Evolutionary conservation across 768 basidiomycete species (phyloP).

Genomic region (Pleurotus tuoliensis): DNA sequence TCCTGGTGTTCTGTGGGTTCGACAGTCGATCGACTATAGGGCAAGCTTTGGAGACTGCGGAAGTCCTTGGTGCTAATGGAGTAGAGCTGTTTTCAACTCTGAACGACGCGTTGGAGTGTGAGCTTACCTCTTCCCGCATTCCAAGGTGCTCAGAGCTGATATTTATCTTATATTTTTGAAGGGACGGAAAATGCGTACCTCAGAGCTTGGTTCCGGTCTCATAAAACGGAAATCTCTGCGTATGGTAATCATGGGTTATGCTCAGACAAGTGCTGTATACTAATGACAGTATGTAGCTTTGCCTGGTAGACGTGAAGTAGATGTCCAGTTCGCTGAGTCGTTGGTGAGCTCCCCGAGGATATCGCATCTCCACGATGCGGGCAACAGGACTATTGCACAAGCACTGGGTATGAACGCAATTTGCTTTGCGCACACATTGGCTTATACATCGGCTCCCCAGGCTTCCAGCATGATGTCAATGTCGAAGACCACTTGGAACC

Average conservation of each 20-base stretch:
- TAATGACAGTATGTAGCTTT: constrained; percentile 33
- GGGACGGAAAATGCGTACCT: constrained; percentile 96
- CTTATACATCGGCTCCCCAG: constrained; percentile 13
- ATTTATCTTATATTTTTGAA: constrained; percentile 12
- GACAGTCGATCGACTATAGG: constrained; percentile 59
- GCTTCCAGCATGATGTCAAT: constrained; percentile 28
- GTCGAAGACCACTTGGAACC: constrained; percentile 48
- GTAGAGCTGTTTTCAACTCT: constrained; percentile 82
- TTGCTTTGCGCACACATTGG: background rate
- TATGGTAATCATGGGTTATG: constrained; percentile 26
- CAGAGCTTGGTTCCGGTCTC: constrained; percentile 69
- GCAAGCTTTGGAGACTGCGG: constrained; percentile 72
- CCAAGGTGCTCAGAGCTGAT: background rate
- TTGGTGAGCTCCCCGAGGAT: constrained; percentile 63
- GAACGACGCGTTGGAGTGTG: constrained; percentile 92
- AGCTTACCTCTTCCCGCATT: constrained; percentile 22
- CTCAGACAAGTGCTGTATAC: no score
- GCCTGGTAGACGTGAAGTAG: constrained; percentile 53
- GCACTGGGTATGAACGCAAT: constrained; percentile 35
- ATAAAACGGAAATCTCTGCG: constrained; percentile 48
- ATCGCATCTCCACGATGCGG: constrained; percentile 65
- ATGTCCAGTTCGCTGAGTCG: constrained; percentile 42
- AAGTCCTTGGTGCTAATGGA: constrained; percentile 67
- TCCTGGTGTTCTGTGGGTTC: constrained; percentile 88
- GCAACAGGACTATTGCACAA: constrained; percentile 60